These are phyloP conservation scores for Colletotrichum destructivum DNA, from an alignment of 2,329 filamentous ascomycete genomes.

Conservation along the genomic window DNA sequence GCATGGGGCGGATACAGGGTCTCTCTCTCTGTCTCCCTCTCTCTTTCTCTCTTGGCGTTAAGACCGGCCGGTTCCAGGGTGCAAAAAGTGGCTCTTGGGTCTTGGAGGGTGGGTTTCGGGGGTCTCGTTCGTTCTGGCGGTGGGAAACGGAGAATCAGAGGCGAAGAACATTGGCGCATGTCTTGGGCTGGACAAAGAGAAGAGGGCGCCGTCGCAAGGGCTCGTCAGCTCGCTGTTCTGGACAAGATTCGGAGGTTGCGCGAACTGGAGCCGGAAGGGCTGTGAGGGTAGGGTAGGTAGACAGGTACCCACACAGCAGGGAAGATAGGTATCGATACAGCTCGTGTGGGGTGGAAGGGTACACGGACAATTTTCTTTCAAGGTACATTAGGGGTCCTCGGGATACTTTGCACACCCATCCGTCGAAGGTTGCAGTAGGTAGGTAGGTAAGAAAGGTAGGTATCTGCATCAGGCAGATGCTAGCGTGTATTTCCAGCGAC, in stretches of 20 bases:
- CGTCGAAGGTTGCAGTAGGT: no score
- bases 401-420: neutral
- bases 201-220: constrained; percentile 8
- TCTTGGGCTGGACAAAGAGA: constrained; percentile 22
- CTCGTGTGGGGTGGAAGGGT: neutral
- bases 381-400: neutral
- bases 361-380: neutral
- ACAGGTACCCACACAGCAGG: no score
- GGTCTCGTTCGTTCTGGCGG: constrained; percentile 24
- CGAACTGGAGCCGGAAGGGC: neutral
- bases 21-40: neutral
- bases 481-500: neutral
- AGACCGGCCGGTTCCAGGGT: constrained; percentile 29
- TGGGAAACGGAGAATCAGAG: constrained; percentile 1
- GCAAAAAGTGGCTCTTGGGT: constrained; percentile 18
- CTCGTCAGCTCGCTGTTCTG: constrained; percentile 1
- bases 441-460: no score
- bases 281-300: neutral
- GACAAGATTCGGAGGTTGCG: constrained; percentile 10
- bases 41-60: constrained; percentile 18
- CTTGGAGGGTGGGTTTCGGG: neutral
- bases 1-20: constrained; percentile 24
- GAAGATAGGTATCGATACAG: neutral
- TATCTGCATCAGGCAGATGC: neutral
- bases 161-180: neutral